Evolutionary conservation across 2,329 filamentous ascomycete genomes (phyloP).

Genomic region (Botryosphaeria dothidea): DNA sequence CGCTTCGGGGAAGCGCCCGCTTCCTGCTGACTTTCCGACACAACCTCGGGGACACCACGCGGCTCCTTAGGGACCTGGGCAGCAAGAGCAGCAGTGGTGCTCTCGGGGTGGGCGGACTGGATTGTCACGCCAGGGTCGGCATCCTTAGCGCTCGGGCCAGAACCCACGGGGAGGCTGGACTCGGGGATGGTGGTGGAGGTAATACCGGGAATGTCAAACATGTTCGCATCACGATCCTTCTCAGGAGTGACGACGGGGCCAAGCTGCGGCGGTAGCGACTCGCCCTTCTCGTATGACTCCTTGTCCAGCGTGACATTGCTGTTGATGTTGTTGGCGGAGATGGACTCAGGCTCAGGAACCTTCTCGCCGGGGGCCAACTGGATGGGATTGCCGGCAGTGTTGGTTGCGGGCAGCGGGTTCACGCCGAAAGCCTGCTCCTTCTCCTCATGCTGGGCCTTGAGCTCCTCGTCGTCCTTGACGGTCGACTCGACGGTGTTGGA

Average conservation of each 20-base stretch:
- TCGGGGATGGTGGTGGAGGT: conserved; percentile 73
- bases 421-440: conserved; percentile 54
- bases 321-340: conserved; percentile 71
- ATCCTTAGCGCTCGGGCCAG: conserved; percentile 30
- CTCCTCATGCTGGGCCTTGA: conserved; percentile 31
- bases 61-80: conserved; percentile 47
- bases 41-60: conserved; percentile 57
- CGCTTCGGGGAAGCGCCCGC: conserved; percentile 68
- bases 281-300: conserved; percentile 82
- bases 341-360: conserved; percentile 66
- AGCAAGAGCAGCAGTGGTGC: conserved; percentile 50
- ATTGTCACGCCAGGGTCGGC: conserved; percentile 42
- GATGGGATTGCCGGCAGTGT: conserved; percentile 73
- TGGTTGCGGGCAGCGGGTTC: conserved; percentile 60
- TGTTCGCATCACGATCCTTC: conserved; percentile 44
- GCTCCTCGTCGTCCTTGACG: conserved; percentile 35
- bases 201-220: conserved; percentile 50
- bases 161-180: conserved; percentile 72
- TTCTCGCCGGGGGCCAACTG: conserved; percentile 76
- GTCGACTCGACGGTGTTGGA: conserved; percentile 70
- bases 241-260: conserved; percentile 49
- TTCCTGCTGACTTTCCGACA: conserved; percentile 71
- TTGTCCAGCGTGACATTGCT: conserved; percentile 68
- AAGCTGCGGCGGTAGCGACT: conserved; percentile 52
- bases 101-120: conserved; percentile 44